These are phyloP conservation scores for Angophora floribunda DNA, from an alignment of 345 rosid species.

Conservation along the genomic window DNA sequence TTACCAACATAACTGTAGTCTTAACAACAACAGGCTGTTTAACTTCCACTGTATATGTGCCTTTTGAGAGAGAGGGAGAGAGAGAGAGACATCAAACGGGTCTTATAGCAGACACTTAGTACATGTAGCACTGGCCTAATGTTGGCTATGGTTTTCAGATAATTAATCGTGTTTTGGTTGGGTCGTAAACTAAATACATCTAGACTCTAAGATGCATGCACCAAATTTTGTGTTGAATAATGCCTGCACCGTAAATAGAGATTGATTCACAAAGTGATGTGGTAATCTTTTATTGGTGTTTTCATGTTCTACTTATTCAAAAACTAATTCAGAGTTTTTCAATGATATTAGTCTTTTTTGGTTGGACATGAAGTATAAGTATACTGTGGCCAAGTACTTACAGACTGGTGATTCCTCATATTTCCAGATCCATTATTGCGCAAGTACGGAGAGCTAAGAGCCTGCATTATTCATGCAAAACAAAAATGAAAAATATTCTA, in stretches of 20 bases:
- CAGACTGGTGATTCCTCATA: conserved; percentile 45
- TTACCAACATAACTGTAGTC: neutral
- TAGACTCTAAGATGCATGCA: neutral
- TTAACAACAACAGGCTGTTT: neutral
- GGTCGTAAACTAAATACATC: neutral
- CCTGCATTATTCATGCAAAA: conserved; percentile 26
- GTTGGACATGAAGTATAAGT: neutral
- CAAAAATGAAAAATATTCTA: neutral
- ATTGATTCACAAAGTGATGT: neutral
- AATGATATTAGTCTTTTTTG: neutral
- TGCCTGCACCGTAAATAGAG: neutral
- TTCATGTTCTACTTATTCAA: neutral
- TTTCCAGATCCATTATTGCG: conserved; percentile 48
- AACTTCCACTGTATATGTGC: neutral
- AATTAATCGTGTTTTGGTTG: neutral
- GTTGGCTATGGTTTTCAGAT: neutral
- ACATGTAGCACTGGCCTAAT: neutral
- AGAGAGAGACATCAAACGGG: neutral
- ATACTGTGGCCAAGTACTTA: neutral
- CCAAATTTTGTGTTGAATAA: neutral
- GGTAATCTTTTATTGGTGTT: neutral
- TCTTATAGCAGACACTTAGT: neutral
- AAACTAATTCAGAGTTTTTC: neutral
- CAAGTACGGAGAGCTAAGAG: conserved; percentile 94
- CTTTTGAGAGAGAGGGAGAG: neutral